Evolutionary conservation across 2,329 filamentous ascomycete genomes (phyloP), one percentile per base, ranked within the genome.

Genomic region (Akanthomyces uredinophilus): DNA sequence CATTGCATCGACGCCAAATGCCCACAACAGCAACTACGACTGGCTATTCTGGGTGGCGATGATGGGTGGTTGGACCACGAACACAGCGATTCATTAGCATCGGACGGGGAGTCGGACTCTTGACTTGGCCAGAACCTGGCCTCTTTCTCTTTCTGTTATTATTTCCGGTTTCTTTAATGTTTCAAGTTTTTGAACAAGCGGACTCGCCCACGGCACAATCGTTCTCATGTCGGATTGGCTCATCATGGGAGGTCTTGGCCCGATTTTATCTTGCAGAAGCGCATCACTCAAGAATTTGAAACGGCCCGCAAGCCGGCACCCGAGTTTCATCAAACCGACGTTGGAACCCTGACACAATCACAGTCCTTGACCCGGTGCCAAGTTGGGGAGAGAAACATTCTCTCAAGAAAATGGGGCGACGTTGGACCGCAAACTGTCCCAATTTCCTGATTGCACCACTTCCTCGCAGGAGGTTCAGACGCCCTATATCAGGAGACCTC

Each of bases 21-120:
- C 57, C n/a, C 37, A 52, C 49, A 52, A 52, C 49, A 52, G 18
- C 32, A 44, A 53, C 29, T 47, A 20, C 29, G n/a, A 59, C 13
- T 22, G n/a, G 54, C 54, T 35, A 24, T 59, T 54, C 35, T 41
- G 39, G n/a, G 29, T 27, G 43, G 43, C 46, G 43, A 43, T 61
- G 50, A 61, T 60, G 37, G 27, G 50, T 47, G 55, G 66, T 65
- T 66, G 61, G 32, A 55, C 61, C 56, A 67, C 59, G 61, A 66
- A 64, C 64, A 66, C 61, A 60, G 61, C 67, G 60, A 67, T 70
- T 70, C 67, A 70, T 68, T 73, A 67, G 74, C 75, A 77, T 74
- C 66, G 72, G 71, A 72, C 64, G 71, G 70, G 71, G 74, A 75
- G 73, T 75, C 71, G 70, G 71, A 69, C 71, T 75, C 69, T 73